These are phyloP conservation scores for Stagonosporopsis tanaceti DNA, from an alignment of 2,329 filamentous ascomycete species.

Conservation along the genomic window DNA sequence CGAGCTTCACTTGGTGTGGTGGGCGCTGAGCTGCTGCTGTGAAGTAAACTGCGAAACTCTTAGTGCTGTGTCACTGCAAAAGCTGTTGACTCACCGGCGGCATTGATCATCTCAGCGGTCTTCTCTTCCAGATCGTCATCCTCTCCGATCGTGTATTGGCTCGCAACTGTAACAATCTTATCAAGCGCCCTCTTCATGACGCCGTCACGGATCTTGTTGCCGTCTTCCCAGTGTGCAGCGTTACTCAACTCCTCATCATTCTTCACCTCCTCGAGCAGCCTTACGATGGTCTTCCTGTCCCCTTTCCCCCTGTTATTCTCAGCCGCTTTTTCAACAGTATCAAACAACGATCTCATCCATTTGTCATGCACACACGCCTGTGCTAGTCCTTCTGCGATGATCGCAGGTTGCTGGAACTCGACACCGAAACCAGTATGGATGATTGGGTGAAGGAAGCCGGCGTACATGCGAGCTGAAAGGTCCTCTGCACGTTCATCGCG, in stretches of 20 bases:
- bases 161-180: slow-evolving; percentile 69
- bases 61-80: background rate
- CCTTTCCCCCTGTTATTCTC: slow-evolving; percentile 34
- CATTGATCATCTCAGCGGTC: slow-evolving; percentile 75
- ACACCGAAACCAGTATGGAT: slow-evolving; percentile 87
- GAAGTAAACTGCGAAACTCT: slow-evolving; percentile 56
- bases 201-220: slow-evolving; percentile 73
- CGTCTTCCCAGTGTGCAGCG: slow-evolving; percentile 62
- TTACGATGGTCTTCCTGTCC: slow-evolving; percentile 55
- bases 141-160: slow-evolving; percentile 60
- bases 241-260: slow-evolving; percentile 64
- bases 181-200: slow-evolving; percentile 69
- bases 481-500: slow-evolving; percentile 71
- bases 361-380: slow-evolving; percentile 75
- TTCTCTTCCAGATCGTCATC: slow-evolving; percentile 66
- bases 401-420: slow-evolving; percentile 81
- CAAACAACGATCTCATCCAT: slow-evolving; percentile 64
- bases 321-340: slow-evolving; percentile 60
- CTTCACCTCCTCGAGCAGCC: slow-evolving; percentile 69
- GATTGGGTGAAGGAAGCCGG: slow-evolving; percentile 77
- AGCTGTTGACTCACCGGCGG: slow-evolving; percentile 54
- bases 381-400: slow-evolving; percentile 81
- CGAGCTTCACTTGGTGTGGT: slow-evolving; percentile 67
- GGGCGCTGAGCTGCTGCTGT: slow-evolving; percentile 69
- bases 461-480: slow-evolving; percentile 73